phyloP scores from a whole-genome alignment of 805 yeast species.

The Myxozyma mucilagina region DNA sequence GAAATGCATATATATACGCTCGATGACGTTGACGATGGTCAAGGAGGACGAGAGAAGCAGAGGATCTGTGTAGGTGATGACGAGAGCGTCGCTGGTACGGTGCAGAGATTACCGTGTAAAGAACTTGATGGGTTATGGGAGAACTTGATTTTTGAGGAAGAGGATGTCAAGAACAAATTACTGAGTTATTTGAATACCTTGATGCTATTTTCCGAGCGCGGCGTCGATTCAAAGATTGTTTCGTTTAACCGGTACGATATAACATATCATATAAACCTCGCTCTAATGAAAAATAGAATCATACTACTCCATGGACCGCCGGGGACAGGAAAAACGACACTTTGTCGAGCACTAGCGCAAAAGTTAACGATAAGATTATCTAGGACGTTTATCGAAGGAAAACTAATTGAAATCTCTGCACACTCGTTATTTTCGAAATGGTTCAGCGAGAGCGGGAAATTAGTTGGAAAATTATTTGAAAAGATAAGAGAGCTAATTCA shows the following conservation, averaged over 20 bases:
- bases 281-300: constrained; percentile 21
- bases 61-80: constrained; percentile 16
- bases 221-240: constrained; percentile 22
- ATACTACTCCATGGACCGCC: constrained; percentile 48
- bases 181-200: constrained; percentile 42
- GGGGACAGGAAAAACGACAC: constrained; percentile 51
- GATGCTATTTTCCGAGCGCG: constrained; percentile 34
- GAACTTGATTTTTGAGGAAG: constrained; percentile 39
- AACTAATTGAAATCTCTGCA: constrained; percentile 47
- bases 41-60: neutral
- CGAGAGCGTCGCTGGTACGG: constrained; percentile 17
- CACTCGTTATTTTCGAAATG: constrained; percentile 49
- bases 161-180: constrained; percentile 39
- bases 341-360: constrained; percentile 47
- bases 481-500: constrained; percentile 39
- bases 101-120: constrained; percentile 38
- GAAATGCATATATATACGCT: constrained; percentile 24
- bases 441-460: constrained; percentile 51
- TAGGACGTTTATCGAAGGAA: constrained; percentile 32
- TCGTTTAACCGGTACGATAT: constrained; percentile 25
- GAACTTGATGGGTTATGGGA: constrained; percentile 43
- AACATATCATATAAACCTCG: too few species aligned
- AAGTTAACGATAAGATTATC: constrained; percentile 42
- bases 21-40: neutral
- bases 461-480: constrained; percentile 43